Evolutionary conservation across 2,329 filamentous ascomycete genomes (phyloP).

Genomic region (Didymella keratinophila): DNA sequence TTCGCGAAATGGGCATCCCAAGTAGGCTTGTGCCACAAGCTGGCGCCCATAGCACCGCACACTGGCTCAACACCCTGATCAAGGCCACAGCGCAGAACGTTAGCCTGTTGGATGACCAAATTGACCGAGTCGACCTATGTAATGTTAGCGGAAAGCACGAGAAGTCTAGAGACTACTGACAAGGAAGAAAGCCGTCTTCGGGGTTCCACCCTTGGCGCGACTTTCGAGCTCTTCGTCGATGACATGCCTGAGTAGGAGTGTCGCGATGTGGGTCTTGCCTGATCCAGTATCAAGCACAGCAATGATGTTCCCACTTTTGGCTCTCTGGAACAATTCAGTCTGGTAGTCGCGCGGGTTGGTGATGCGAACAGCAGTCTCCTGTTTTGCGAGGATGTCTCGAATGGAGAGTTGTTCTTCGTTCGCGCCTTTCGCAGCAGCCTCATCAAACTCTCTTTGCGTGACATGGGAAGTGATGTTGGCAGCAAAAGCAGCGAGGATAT

Average conservation of each 20-base stretch:
- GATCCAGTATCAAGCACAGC: constrained; percentile 95
- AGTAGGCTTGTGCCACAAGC: constrained; percentile 66
- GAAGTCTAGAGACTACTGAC: constrained; percentile 52
- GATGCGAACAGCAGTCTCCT: constrained; percentile 67
- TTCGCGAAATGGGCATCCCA: constrained; percentile 67
- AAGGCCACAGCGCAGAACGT: constrained; percentile 81
- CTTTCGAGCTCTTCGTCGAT: constrained; percentile 79
- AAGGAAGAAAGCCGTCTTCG: constrained; percentile 82
- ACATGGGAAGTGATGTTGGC: constrained; percentile 54
- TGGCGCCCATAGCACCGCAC: constrained; percentile 72
- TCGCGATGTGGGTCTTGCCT: constrained; percentile 96
- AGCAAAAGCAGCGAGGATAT: constrained; percentile 53
- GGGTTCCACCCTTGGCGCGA: constrained; percentile 66
- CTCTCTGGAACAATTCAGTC: constrained; percentile 85
- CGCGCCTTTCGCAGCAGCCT: constrained; percentile 41
- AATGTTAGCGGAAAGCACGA: constrained; percentile 7
- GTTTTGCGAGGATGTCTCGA: constrained; percentile 61
- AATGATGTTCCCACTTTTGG: constrained; percentile 85
- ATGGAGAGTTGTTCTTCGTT: constrained; percentile 62
- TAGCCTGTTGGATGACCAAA: constrained; percentile 87
- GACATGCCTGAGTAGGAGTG: constrained; percentile 78
- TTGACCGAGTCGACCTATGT: constrained; percentile 81
- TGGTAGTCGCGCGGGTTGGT: constrained; percentile 88
- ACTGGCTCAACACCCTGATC: constrained; percentile 77
- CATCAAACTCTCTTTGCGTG: constrained; percentile 51